phyloP scores from a whole-genome alignment of 176 grass and related monocot genomes.

The Paspalum vaginatum region DNA sequence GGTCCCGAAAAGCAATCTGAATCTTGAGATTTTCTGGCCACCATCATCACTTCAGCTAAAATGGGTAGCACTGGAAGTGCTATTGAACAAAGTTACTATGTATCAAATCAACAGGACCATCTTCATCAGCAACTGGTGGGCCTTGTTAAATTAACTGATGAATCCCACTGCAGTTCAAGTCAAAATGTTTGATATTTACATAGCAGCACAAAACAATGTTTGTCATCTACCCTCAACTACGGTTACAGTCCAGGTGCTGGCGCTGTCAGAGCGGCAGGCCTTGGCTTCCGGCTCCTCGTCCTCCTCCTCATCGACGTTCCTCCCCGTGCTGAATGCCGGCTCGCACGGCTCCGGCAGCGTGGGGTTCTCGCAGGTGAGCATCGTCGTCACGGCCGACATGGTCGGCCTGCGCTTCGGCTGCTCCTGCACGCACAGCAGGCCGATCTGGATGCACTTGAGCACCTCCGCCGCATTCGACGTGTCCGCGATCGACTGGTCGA shows the following conservation, averaged over 20 bases:
- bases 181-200: background rate
- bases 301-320: background rate
- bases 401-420: slow-evolving; percentile 51
- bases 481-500: slow-evolving; percentile 41
- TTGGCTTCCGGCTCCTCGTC: background rate
- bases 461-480: slow-evolving; percentile 42
- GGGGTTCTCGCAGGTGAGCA: slow-evolving; percentile 48
- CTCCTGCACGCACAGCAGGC: slow-evolving; percentile 68
- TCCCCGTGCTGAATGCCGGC: slow-evolving; percentile 53
- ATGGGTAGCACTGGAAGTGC: background rate
- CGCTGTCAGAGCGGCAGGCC: slow-evolving; percentile 41
- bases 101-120: too few relatives aligned
- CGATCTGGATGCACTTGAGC: slow-evolving; percentile 66
- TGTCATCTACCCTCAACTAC: slow-evolving; percentile 37
- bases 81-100: background rate
- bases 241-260: slow-evolving; percentile 50
- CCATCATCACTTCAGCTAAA: background rate
- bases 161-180: background rate
- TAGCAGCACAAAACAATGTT: background rate
- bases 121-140: too few relatives aligned
- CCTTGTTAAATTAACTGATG: background rate
- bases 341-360: slow-evolving; percentile 51
- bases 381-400: slow-evolving; percentile 56
- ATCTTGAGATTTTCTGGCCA: background rate
- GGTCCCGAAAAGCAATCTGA: background rate